Percentiles rank a stretch among this genome's conserved stretches.
Conservation (phyloP, 257 asterid species). For the Thymus mandschuricus region DNA sequence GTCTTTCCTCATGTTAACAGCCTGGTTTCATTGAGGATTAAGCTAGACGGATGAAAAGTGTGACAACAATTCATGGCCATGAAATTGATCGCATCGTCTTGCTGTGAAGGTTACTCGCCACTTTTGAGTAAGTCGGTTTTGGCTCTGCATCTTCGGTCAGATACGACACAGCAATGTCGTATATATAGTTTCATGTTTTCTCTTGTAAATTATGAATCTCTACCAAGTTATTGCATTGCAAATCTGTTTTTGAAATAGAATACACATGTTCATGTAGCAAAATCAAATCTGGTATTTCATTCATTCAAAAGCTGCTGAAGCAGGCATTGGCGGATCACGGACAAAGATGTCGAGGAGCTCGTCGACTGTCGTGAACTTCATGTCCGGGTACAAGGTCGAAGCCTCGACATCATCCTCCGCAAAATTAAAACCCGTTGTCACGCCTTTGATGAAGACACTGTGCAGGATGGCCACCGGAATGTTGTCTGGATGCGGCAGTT, state of each 20-base stretch:
- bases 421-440: conserved; percentile 38
- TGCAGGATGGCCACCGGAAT: conserved; percentile 51
- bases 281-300: background rate
- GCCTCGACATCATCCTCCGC: conserved; percentile 43
- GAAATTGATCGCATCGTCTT: too few relatives aligned
- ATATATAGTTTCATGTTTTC: too few relatives aligned
- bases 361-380: conserved; percentile 41
- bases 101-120: too few relatives aligned
- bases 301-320: conserved; percentile 41
- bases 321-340: conserved; percentile 44
- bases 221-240: too few relatives aligned
- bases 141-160: too few relatives aligned
- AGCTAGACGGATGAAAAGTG: background rate
- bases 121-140: too few relatives aligned
- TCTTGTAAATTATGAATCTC: too few relatives aligned
- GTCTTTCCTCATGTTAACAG: conserved; percentile 50
- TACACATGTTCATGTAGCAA: too few relatives aligned
- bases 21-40: conserved; percentile 34
- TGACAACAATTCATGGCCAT: too few relatives aligned
- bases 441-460: conserved; percentile 51
- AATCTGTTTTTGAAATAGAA: too few relatives aligned
- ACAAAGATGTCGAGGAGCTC: conserved; percentile 47
- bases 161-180: too few relatives aligned
- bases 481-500: conserved; percentile 45
- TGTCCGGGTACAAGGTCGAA: conserved; percentile 37